Conservation (phyloP, 176 grass and related monocot genomes). For the Elaeis guineensis region DNA sequence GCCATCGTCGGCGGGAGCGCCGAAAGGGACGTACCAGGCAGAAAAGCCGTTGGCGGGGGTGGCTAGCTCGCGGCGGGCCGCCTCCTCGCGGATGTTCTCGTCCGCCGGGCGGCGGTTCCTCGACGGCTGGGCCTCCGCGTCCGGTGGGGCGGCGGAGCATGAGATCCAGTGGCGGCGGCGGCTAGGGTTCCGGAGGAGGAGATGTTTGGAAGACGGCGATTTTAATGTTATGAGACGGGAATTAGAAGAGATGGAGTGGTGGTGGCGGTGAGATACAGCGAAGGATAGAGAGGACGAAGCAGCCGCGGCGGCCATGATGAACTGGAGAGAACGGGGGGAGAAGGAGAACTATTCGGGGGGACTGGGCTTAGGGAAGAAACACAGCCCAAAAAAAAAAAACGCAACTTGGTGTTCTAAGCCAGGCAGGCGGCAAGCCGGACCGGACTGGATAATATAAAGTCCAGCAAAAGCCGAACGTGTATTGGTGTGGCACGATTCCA, state of each 20-base stretch:
- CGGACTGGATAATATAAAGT: too few relatives aligned
- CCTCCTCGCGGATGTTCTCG: constrained; percentile 91
- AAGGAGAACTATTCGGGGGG: neutral
- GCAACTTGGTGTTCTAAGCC: too few relatives aligned
- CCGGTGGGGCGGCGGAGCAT: constrained; percentile 22
- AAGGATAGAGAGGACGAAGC: constrained; percentile 33
- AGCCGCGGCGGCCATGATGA: constrained; percentile 44
- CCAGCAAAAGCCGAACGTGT: too few relatives aligned
- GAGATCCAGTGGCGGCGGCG: constrained; percentile 21
- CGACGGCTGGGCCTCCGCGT: neutral
- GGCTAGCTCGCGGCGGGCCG: constrained; percentile 39
- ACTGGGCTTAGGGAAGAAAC: too few relatives aligned
- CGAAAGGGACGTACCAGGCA: constrained; percentile 37
- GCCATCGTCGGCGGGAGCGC: constrained; percentile 20
- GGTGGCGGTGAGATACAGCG: constrained; percentile 36
- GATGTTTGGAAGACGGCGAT: neutral
- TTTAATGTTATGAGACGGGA: neutral
- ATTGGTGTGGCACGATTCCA: too few relatives aligned
- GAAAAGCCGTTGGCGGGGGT: constrained; percentile 34
- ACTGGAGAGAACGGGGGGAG: constrained; percentile 26
- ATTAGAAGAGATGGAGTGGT: constrained; percentile 6
- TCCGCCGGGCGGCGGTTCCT: constrained; percentile 56
- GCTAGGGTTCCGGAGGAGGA: constrained; percentile 5
- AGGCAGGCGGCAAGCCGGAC: too few relatives aligned
- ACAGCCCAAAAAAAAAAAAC: too few relatives aligned